Evolutionary conservation across 2,329 filamentous ascomycete species (phyloP).

Genomic region (Lomentospora prolificans): DNA sequence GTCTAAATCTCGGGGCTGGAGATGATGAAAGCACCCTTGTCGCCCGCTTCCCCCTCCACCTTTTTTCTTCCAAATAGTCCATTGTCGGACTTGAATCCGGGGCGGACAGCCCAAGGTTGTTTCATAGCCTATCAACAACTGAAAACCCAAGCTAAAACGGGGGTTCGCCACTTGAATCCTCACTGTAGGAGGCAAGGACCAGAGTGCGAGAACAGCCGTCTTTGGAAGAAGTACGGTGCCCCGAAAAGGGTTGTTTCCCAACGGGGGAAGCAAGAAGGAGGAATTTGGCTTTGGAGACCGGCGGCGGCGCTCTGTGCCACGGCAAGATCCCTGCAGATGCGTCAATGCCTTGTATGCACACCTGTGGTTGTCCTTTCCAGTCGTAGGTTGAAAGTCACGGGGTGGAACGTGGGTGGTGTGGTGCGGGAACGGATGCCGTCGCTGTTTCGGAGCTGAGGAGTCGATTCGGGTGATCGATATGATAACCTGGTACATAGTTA

Average conservation of each 20-base stretch:
- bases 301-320: neutral
- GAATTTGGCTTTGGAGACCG: neutral
- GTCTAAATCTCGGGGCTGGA: no score
- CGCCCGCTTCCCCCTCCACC: no score
- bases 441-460: neutral
- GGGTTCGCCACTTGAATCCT: neutral
- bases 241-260: neutral
- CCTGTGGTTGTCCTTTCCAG: neutral
- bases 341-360: conserved; percentile 10
- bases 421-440: neutral
- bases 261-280: neutral
- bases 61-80: no score
- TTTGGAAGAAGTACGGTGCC: neutral
- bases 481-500: no score
- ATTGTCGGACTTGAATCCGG: no score
- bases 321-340: conserved; percentile 7
- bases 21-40: no score
- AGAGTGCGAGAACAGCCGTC: neutral
- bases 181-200: no score
- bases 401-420: neutral
- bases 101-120: no score
- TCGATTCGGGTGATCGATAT: no score
- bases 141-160: no score
- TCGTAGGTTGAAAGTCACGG: neutral
- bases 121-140: no score